Base-by-base conservation (phyloP, 2,329 filamentous ascomycete genomes). In the Tolypocladium album region DNA sequence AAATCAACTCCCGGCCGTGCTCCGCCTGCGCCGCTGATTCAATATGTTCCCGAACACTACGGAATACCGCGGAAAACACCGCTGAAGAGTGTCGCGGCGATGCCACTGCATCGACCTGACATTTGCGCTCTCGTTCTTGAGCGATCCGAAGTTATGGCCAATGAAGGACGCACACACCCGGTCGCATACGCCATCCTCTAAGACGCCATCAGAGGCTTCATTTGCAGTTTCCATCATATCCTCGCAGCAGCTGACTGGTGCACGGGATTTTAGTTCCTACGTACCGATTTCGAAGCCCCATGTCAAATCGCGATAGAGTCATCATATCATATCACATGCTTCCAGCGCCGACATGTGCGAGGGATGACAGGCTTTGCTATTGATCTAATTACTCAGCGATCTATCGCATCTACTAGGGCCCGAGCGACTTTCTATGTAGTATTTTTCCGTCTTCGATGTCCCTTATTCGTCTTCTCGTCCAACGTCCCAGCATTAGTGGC, bases 401-500 rank as follows among this genome's bases (percentile, higher is more conserved):
- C 50, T 15, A 22, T 55, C 50, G 11, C 17, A 13, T 55, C 50
- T 34, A 36, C 31, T 5, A 36, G 50, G 39, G 17, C 39, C 13
- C 20, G 39, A 57, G 38, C 8, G 22, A 43, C 15, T n/a, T 43
- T 57, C 38, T 57, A 27, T 34, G 11, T 31, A 24, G 11, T 27
- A n/a, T 38, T 24, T 42, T 5, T 3, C 31, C 42, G 24, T 36
- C 40, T 38, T 20, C 24, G 8, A 36, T 15, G 9, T 27, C n/a
- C 11, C 38, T 4, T 17, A 15, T 31, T 20, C 0, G 40, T 20
- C 39, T 34, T 27, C 55, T 56, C 20, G 17, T 31, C 20, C n/a
- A 34, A n/a, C 27, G 17, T n/a, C 17, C 8, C 27, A 8, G 50
- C 20, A 56, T 65, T 63, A 76, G 27, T 88, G 77, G 57, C 76